Conservation (phyloP, 352 stramenopile genomes). For the Pythium dissotocum region DNA sequence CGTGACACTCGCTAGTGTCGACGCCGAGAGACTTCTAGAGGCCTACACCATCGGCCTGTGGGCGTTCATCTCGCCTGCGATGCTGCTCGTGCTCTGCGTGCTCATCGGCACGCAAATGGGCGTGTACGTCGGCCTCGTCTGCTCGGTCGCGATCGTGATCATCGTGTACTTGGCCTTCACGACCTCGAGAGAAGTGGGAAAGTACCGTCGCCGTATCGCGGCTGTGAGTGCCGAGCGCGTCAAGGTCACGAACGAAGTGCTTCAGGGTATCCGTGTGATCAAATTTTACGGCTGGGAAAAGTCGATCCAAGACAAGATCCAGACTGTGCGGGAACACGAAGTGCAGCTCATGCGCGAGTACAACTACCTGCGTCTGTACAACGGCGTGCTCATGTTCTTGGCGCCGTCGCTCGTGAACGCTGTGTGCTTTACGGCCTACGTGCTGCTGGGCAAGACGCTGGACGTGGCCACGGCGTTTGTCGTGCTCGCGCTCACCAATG, state of each 20-base stretch:
- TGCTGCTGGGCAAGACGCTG: slow-evolving; percentile 74
- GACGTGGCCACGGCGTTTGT: slow-evolving; percentile 93
- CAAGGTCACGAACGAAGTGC: slow-evolving; percentile 87
- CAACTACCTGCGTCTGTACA: slow-evolving; percentile 31
- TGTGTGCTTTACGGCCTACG: slow-evolving; percentile 83
- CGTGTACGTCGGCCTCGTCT: slow-evolving; percentile 12
- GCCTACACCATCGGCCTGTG: slow-evolving; percentile 47
- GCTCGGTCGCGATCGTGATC: slow-evolving; percentile 10
- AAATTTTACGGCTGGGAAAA: slow-evolving; percentile 79
- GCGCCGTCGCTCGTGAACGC: slow-evolving; percentile 91
- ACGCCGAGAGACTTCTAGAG: slow-evolving; percentile 55
- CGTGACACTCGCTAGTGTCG: slow-evolving; percentile 53
- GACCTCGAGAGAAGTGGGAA: slow-evolving; percentile 38
- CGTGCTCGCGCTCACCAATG: slow-evolving; percentile 87
- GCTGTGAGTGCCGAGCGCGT: slow-evolving; percentile 54
- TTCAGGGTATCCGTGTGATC: slow-evolving; percentile 75
- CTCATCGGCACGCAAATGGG: slow-evolving; percentile 49
- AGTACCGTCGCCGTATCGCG: slow-evolving; percentile 38
- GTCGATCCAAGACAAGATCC: slow-evolving; percentile 24
- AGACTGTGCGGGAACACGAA: slow-evolving; percentile 20
- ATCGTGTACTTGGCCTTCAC: slow-evolving; percentile 31
- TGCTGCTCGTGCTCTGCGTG: slow-evolving; percentile 43
- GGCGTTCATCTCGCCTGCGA: slow-evolving; percentile 45
- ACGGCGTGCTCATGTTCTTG: slow-evolving; percentile 24
- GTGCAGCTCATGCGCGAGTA: slow-evolving; percentile 19